Percentiles rank a stretch among this genome's conserved stretches.
Evolutionary conservation across 768 basidiomycete species (phyloP).

Genomic region (Tricholoma saponaceum): DNA sequence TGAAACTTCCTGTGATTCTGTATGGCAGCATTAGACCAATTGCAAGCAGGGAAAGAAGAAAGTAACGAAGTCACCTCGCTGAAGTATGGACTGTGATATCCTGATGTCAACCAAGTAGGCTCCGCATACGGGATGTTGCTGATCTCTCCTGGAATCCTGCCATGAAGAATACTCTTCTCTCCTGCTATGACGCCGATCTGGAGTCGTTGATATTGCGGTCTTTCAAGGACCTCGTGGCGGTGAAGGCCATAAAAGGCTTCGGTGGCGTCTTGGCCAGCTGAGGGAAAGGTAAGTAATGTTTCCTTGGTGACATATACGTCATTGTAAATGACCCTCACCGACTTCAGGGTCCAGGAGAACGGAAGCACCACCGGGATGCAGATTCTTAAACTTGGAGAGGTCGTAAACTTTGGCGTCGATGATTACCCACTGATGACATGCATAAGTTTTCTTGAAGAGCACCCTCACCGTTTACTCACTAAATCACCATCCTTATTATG

Average conservation of each 20-base stretch:
- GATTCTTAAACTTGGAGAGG: slow-evolving; percentile 67
- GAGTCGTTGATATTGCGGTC: slow-evolving; percentile 61
- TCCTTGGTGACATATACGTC: not conserved
- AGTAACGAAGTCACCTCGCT: slow-evolving; percentile 42
- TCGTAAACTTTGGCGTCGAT: slow-evolving; percentile 84
- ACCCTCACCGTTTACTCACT: slow-evolving; percentile 27
- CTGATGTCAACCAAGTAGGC: slow-evolving; percentile 66
- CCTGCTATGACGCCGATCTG: slow-evolving; percentile 62
- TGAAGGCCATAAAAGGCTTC: slow-evolving; percentile 80
- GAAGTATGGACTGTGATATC: slow-evolving; percentile 73
- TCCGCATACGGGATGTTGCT: slow-evolving; percentile 77
- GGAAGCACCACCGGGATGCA: slow-evolving; percentile 79
- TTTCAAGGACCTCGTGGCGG: slow-evolving; percentile 61
- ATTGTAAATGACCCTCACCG: slow-evolving; percentile 34
- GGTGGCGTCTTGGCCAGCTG: slow-evolving; percentile 75
- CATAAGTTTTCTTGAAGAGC: not conserved
- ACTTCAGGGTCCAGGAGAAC: slow-evolving; percentile 75
- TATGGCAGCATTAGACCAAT: not conserved
- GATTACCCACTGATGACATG: slow-evolving; percentile 61
- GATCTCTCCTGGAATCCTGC: slow-evolving; percentile 45
- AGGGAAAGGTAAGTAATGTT: not conserved
- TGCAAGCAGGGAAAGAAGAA: not conserved
- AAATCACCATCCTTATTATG: slow-evolving; percentile 79
- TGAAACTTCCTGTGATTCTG: slow-evolving; percentile 58
- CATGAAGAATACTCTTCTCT: slow-evolving; percentile 46